Base-by-base conservation (phyloP, 2,329 filamentous ascomycete species). In the Didymella pinodella region DNA sequence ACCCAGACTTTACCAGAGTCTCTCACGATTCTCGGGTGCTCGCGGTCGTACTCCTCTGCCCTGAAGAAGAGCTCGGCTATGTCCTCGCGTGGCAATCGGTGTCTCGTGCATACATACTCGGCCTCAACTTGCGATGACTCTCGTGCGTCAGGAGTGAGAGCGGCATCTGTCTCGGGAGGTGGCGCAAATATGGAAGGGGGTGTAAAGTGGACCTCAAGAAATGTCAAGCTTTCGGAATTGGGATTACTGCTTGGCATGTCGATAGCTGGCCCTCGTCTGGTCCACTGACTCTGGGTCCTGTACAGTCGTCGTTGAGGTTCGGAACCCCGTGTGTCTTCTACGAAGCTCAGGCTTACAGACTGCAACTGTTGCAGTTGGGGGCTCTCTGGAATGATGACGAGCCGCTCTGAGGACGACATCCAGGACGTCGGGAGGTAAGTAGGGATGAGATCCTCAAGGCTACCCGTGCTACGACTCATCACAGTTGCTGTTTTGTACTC, bases 1-100 rank as follows among this genome's bases (percentile, higher is more conserved):
- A 57, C 36, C 55, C 55, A 57, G 49, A 57, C 44, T 28, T 43
- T 57, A 3, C 48, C 48, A 2, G 44, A 47, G 2, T 48, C 55
- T 12, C 49, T 18, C 10, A 38, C 29, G 2, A 48, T n/a, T 14
- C 48, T 44, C 0, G 48, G 48, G 20, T 48, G 44, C 12, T 40
- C 36, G 4, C 14, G 54, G 10, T 57, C 49, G 45, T 58, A 58
- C 25, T 31, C 29, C 26, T 45, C 45, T 18, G 47, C 49, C 29
- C 55, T 48, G 5, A 40, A 20, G 38, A 58, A 58, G 1, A 58
- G 49, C 8, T 48, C 45, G 22, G 55, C 49, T 14, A 58, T 53
- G 12, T 45, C 55, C n/a, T 48, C 49, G 6, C 55, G 38, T 48
- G 49, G 45, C 31, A 53, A 26, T 18, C 32, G 48, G 3, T 18